phyloP scores from a whole-genome alignment of 345 rosid genomes.

The Aethionema arabicum region DNA sequence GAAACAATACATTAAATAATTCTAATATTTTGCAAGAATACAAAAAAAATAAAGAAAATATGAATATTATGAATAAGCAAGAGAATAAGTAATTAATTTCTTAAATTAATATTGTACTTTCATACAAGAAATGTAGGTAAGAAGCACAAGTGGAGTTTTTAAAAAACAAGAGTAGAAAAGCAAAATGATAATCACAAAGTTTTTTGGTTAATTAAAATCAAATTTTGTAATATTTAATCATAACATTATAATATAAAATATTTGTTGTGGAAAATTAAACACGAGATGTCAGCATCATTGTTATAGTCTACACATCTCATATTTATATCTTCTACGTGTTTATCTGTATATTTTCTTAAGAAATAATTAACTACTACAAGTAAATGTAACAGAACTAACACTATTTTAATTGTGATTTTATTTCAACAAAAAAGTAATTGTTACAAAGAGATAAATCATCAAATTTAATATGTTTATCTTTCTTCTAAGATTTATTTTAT shows the following conservation, averaged over 20 bases:
- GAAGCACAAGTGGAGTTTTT: not conserved
- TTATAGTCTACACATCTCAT: not conserved
- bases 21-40: too few relatives aligned
- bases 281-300: slow-evolving; percentile 7
- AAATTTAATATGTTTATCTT: not conserved
- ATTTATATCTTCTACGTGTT: slow-evolving; percentile 16
- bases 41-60: too few relatives aligned
- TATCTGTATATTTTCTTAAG: slow-evolving; percentile 12
- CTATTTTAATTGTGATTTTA: too few relatives aligned
- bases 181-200: slow-evolving; percentile 25
- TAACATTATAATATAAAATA: not conserved
- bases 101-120: too few relatives aligned
- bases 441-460: not conserved
- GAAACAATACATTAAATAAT: too few relatives aligned
- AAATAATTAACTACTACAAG: slow-evolving; percentile 13
- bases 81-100: too few relatives aligned
- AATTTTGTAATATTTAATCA: slow-evolving; percentile 1
- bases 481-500: too few relatives aligned
- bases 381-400: too few relatives aligned
- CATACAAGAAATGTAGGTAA: too few relatives aligned
- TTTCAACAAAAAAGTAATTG: too few relatives aligned
- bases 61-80: too few relatives aligned
- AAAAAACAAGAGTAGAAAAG: not conserved
- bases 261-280: not conserved
- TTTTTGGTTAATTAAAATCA: not conserved